phyloP scores from a whole-genome alignment of 306 rosid genomes.

The Malus sieversii region DNA sequence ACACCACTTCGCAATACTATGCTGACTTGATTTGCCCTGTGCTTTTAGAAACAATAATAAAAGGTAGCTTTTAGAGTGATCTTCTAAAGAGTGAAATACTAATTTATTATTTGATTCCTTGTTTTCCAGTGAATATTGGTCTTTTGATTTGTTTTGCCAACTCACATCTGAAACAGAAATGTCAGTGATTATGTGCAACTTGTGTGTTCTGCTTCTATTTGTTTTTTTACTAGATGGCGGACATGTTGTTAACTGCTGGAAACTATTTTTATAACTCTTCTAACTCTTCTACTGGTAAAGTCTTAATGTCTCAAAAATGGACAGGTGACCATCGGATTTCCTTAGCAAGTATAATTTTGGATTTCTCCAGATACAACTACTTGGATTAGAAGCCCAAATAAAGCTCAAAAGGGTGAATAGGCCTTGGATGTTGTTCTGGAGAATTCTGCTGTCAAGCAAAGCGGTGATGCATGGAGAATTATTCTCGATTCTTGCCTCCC shows the following conservation, averaged over 20 bases:
- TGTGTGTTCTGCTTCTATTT: background rate
- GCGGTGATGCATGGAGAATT: slow-evolving; percentile 95
- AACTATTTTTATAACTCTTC: background rate
- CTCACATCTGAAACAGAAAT: background rate
- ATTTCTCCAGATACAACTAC: slow-evolving; percentile 45
- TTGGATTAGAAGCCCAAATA: slow-evolving; percentile 29
- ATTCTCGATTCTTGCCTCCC: slow-evolving; percentile 78
- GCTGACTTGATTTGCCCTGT: slow-evolving; percentile 61
- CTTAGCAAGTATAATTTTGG: slow-evolving; percentile 69
- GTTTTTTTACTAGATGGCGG: background rate
- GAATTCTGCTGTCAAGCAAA: slow-evolving; percentile 55
- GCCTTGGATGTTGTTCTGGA: slow-evolving; percentile 72
- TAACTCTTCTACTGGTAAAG: too few relatives aligned
- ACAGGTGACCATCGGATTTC: slow-evolving; percentile 75
- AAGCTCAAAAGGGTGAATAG: slow-evolving; percentile 60
- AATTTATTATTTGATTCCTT: background rate
- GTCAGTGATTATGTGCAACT: background rate
- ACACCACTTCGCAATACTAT: slow-evolving; percentile 29
- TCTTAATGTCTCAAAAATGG: background rate
- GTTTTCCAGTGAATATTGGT: background rate
- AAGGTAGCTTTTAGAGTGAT: slow-evolving; percentile 36
- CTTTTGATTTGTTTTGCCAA: background rate
- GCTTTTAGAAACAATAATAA: slow-evolving; percentile 56
- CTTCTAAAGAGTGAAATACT: background rate
- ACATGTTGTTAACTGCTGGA: background rate